Conservation (phyloP, 2,329 filamentous ascomycete species). For the Drechslera avenae region DNA sequence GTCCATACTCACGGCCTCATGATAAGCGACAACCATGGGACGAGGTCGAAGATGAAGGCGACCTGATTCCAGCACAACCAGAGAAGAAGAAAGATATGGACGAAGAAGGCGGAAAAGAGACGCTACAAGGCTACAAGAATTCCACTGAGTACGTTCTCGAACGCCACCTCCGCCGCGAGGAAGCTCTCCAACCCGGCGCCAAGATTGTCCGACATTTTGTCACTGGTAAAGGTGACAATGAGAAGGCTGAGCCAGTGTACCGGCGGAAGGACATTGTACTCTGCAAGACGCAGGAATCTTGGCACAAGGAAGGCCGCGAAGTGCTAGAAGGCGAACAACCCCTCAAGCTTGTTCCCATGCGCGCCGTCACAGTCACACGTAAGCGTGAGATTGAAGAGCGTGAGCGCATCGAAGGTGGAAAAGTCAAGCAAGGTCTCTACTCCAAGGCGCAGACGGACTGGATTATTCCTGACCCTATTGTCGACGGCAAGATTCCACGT, state of each 20-base stretch:
- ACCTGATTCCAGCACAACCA: conserved; percentile 73
- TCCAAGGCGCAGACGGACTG: conserved; percentile 86
- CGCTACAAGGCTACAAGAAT: conserved; percentile 84
- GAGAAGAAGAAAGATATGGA: conserved; percentile 68
- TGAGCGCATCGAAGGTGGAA: conserved; percentile 76
- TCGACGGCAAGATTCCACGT: conserved; percentile 85
- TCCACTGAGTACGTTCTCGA: conserved; percentile 84
- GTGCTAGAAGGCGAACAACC: conserved; percentile 73
- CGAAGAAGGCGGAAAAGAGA: conserved; percentile 72
- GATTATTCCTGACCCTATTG: conserved; percentile 89
- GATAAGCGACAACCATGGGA: conserved; percentile 70
- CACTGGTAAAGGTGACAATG: conserved; percentile 73
- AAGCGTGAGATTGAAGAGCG: conserved; percentile 88
- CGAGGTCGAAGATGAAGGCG: conserved; percentile 76
- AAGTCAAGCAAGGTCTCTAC: conserved; percentile 85
- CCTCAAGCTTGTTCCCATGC: conserved; percentile 85
- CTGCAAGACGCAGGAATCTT: conserved; percentile 92
- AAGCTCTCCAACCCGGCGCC: conserved; percentile 75
- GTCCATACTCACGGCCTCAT: conserved; percentile 66
- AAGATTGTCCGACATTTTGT: conserved; percentile 75
- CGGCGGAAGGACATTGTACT: conserved; percentile 76
- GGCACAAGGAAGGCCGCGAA: conserved; percentile 93
- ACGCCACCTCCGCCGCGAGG: conserved; percentile 87
- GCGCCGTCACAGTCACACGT: conserved; percentile 85
- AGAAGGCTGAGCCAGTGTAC: conserved; percentile 80